Percentiles rank a stretch among this genome's conserved stretches.
Evolutionary conservation across 75 land plant genomes (phyloP).

Genomic region (Ceratopteris richardii): DNA sequence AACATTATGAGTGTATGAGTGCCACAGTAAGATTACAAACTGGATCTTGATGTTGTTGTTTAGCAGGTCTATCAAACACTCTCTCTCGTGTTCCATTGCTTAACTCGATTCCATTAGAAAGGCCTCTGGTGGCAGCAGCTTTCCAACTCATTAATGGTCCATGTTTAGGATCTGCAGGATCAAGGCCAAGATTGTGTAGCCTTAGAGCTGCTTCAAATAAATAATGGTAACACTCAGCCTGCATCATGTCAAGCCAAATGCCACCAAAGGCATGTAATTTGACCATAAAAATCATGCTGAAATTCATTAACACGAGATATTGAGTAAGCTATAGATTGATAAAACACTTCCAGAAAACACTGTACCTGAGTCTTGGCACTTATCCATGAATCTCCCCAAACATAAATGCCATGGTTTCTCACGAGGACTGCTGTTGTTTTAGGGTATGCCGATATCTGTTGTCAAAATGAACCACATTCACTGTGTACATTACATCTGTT

Average conservation of each 20-base stretch:
- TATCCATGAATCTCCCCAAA: constrained; percentile 99
- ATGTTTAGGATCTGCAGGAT: constrained; percentile 86
- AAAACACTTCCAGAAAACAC: background rate
- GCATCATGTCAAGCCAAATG: constrained; percentile 11
- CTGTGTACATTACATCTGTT: too few relatives aligned
- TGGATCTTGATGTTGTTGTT: background rate
- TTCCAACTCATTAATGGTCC: constrained; percentile 35
- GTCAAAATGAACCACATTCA: too few relatives aligned
- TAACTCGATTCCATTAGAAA: background rate
- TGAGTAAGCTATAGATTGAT: too few relatives aligned
- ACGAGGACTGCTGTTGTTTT: constrained; percentile 96
- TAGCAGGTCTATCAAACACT: background rate
- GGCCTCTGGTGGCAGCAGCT: background rate
- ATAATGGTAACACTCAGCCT: constrained; percentile 99
- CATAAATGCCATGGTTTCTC: constrained; percentile 95
- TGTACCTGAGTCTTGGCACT: constrained; percentile 95
- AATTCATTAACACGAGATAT: too few relatives aligned
- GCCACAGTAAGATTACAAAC: background rate
- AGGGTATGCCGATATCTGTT: constrained; percentile 92
- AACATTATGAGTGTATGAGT: too few relatives aligned
- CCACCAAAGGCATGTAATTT: too few relatives aligned
- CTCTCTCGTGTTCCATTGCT: background rate
- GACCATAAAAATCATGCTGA: too few relatives aligned
- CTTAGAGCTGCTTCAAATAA: constrained; percentile 94
- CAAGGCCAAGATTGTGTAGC: constrained; percentile 78